phyloP scores from a whole-genome alignment of 768 basidiomycete species.

The Boletus subcaerulescens region DNA sequence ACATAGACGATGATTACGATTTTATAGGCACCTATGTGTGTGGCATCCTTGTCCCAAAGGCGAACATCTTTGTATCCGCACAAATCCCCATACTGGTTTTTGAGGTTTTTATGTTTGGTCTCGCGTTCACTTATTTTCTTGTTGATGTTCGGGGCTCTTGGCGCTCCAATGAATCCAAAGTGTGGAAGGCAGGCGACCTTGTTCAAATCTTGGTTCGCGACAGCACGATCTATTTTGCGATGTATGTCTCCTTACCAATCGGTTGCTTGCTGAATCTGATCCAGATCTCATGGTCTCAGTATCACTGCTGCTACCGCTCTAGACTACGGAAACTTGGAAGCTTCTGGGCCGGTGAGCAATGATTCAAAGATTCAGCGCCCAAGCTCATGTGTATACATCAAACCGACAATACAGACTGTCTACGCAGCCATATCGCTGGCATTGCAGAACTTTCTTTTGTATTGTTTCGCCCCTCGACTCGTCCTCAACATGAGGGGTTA shows the following conservation, averaged over 20 bases:
- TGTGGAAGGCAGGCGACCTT: slow-evolving; percentile 3
- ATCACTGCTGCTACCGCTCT: slow-evolving; percentile 1
- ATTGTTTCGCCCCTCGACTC: slow-evolving; percentile 16
- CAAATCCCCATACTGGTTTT: slow-evolving; percentile 12
- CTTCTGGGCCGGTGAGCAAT: not conserved
- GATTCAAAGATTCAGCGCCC: not conserved
- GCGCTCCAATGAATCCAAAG: not conserved
- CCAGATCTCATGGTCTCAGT: not conserved
- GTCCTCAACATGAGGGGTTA: slow-evolving; percentile 15
- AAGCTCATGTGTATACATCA: not conserved
- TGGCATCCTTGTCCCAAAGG: not conserved
- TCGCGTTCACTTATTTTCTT: slow-evolving; percentile 12
- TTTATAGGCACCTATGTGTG: not conserved
- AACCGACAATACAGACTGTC: not conserved
- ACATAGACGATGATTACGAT: not conserved
- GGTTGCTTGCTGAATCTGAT: not conserved
- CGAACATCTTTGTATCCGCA: not conserved
- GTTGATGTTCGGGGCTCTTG: slow-evolving; percentile 3
- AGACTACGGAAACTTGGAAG: not conserved
- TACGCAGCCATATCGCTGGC: slow-evolving; percentile 12
- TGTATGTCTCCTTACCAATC: slow-evolving; percentile 6
- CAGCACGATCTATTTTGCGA: slow-evolving; percentile 18
- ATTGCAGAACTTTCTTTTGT: slow-evolving; percentile 15
- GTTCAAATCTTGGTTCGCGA: slow-evolving; percentile 16
- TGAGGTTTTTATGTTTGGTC: slow-evolving; percentile 14